A percentile compares a stretch with the other conserved stretches of the same genome.
Conservation (phyloP, 768 basidiomycete species). For the Boletus rubescentipes region DNA sequence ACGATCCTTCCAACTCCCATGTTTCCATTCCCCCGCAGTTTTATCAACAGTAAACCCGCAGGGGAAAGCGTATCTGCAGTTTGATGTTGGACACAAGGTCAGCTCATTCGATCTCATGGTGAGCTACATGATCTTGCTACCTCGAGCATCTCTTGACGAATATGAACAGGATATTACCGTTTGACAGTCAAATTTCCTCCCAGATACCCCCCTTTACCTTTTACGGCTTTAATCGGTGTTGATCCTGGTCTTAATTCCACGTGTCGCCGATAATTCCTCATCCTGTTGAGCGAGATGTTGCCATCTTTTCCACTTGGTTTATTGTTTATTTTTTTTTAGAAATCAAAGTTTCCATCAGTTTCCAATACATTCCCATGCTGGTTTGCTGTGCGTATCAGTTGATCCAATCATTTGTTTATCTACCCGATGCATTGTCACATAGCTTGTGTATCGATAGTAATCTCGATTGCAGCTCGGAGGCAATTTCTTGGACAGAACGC, state of each 20-base stretch:
- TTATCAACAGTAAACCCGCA: slow-evolving; percentile 4
- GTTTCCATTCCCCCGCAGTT: slow-evolving; percentile 24
- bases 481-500: too few relatives aligned
- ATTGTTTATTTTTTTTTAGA: not conserved
- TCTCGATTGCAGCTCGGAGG: too few relatives aligned
- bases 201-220: slow-evolving; percentile 7
- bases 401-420: slow-evolving; percentile 1
- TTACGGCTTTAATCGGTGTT: slow-evolving; percentile 1
- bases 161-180: not conserved
- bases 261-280: slow-evolving; percentile 9
- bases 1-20: slow-evolving; percentile 24
- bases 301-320: not conserved
- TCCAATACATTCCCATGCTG: not conserved
- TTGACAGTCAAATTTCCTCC: not conserved
- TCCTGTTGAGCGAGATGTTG: slow-evolving; percentile 18
- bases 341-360: not conserved
- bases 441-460: slow-evolving; percentile 12
- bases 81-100: slow-evolving; percentile 1
- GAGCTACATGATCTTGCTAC: not conserved
- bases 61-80: not conserved
- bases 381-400: slow-evolving; percentile 20
- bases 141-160: not conserved
- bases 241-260: slow-evolving; percentile 6
- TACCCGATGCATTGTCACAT: slow-evolving; percentile 1
- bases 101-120: slow-evolving; percentile 3